Evolutionary conservation across 2,329 filamentous ascomycete genomes (phyloP), one percentile per base, ranked within the genome.

Genomic region (Exophiala sp.): DNA sequence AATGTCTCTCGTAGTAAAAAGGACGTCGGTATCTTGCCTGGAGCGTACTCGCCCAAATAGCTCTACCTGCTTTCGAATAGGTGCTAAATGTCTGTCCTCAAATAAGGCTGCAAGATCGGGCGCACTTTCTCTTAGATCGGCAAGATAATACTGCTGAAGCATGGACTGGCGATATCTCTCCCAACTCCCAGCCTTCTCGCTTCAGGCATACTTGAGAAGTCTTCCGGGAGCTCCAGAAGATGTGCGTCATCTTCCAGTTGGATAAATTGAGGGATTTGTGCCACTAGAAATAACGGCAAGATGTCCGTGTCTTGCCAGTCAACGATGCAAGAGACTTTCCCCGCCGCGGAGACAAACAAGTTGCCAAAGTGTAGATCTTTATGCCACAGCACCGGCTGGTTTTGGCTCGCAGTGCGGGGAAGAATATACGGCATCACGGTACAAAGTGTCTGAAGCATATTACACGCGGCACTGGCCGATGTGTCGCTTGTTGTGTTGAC

Each of bases 241-340:
- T 54, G 39, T 21, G 56, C 34, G 32, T 50, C 40, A n/a, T 45
- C 8, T 16, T 19, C 48, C 41, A 50, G 2, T n/a, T 50, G 21
- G 10, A 50, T n/a, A 45, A 50, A 50, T 23, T 50, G 29, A 5
- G 48, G 48, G 1, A 30, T 46, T 50, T 32, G 29, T 13, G 53
- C 51, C 47, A 59, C 27, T 46, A 59, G 39, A 57, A 55, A 60
- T 16, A 52, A 48, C 19, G 57, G 53, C 50, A 61, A 52, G 38
- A 57, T 55, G 13, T 43, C 37, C 8, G 53, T 52, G 32, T 56
- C 57, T 49, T 61, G 54, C 59, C 56, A 61, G 29, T 62, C 58
- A 30, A 62, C 56, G 16, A 62, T 51, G 27, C 48, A 35, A 9
- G 53, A 40, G 1, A 62, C 52, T 8, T 29, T 53, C 18, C 60